Base-by-base conservation (phyloP, 2,329 filamentous ascomycete genomes). In the Pestalotiopsis sp. region DNA sequence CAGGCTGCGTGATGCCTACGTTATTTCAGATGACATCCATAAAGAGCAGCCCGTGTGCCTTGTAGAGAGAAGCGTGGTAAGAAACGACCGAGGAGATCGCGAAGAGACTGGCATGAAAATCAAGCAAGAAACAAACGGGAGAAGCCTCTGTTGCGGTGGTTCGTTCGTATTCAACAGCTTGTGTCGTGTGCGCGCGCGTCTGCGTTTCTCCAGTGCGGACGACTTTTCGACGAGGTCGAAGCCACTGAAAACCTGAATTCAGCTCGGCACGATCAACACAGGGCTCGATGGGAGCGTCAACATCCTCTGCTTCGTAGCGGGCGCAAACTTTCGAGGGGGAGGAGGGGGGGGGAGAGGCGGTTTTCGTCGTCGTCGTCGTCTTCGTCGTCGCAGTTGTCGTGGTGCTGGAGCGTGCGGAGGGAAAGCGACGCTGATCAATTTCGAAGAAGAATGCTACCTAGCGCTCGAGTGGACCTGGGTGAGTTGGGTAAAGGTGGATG, bases 361-460 rank as follows among this genome's bases (percentile, higher is more conserved):
- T 25, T 3, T 59, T 59, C 3, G 56, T 59, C 56, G 56, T 59
- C 56, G 56, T 59, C 56, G 56, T 59, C 11, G 20, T 59, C 56
- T 14, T 25, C 11, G 56, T 31, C 27, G 20, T 59, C 20, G 56
- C 12, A 13, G 20, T 14, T 20, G 56, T 13, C 27, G 27, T 14
- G 13, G 20, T 49, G 20, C 17, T 27, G 38, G 13, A 20, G 63
- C 49, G 49, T 27, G 23, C 36, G 65, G 40, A 66, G 49, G 20
- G 65, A 60, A 52, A 60, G 63, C 45, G 59, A 45, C 41, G 65
- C 65, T 38, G 49, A 52, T 41, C 65, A 66, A 66, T 60, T 60
- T 66, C 56, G 65, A 66, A 60, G 52, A 66, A 66, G 65, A 66
- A 60, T 66, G 65, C 27, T 31, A 36, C 23, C 25, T 66, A 66